Evolutionary conservation across 2,329 filamentous ascomycete genomes (phyloP).

Genomic region (Cladophialophora carrionii): DNA sequence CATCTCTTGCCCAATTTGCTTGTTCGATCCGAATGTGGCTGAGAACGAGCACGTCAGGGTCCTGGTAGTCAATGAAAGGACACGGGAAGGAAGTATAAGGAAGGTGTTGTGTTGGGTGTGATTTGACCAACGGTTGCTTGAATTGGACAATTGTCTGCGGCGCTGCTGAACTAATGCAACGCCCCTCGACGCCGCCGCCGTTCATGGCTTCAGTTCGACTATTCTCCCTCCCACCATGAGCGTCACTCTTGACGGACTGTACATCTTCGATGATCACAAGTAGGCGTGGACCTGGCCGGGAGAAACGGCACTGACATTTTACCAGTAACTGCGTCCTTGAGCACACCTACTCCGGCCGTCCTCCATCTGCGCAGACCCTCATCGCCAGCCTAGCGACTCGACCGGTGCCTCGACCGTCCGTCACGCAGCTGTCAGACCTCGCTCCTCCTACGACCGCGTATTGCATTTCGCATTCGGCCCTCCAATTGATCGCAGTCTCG

Average conservation of each 20-base stretch:
- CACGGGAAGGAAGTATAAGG: neutral
- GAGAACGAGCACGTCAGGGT: neutral
- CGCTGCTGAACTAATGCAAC: neutral
- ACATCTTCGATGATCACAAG: constrained; percentile 97
- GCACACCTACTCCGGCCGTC: constrained; percentile 83
- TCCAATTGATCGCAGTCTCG: constrained; percentile 83
- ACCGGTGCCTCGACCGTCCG: constrained; percentile 75
- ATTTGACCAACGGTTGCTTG: neutral
- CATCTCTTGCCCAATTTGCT: neutral
- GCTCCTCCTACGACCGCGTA: constrained; percentile 87
- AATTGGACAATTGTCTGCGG: neutral
- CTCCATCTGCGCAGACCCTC: constrained; percentile 73
- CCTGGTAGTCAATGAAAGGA: neutral
- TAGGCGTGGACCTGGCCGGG: constrained; percentile 50
- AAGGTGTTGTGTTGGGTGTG: neutral
- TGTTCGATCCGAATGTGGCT: neutral
- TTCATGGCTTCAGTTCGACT: neutral
- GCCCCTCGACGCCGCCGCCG: neutral
- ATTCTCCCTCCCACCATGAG: constrained; percentile 62
- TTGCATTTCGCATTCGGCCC: constrained; percentile 80
- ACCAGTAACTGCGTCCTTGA: constrained; percentile 81
- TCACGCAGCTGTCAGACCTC: constrained; percentile 81
- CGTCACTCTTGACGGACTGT: constrained; percentile 88
- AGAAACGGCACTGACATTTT: constrained; percentile 19
- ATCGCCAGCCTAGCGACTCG: constrained; percentile 87